phyloP scores from a whole-genome alignment of 2,329 filamentous ascomycete genomes.

The Cryphonectria carpinicola region DNA sequence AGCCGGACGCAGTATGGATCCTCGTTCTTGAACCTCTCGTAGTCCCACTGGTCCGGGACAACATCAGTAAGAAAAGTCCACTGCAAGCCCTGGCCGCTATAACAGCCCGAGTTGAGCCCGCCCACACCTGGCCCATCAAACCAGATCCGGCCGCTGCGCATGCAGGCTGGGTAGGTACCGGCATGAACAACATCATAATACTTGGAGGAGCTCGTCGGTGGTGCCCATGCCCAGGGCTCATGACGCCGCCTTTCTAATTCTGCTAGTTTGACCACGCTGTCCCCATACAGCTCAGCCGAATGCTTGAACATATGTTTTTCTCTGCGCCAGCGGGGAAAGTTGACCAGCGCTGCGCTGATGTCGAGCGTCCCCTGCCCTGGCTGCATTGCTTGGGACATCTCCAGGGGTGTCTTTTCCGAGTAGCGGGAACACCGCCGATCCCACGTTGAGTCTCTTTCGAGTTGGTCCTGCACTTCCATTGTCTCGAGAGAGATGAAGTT shows the following conservation, averaged over 20 bases:
- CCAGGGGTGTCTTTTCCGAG: background rate
- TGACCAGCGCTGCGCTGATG: constrained; percentile 6
- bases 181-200: background rate
- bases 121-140: constrained; percentile 7
- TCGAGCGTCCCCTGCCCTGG: background rate
- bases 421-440: constrained; percentile 5
- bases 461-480: background rate
- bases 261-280: background rate
- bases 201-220: background rate
- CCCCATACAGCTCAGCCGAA: background rate
- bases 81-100: background rate
- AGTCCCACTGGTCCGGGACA: background rate
- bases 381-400: background rate
- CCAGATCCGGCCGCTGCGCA: constrained; percentile 1
- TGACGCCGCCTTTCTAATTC: background rate
- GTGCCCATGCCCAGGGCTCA: constrained; percentile 7
- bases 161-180: background rate
- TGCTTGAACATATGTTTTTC: background rate
- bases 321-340: background rate
- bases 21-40: constrained; percentile 3
- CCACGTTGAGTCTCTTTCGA: background rate
- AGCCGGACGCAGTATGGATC: constrained; percentile 11
- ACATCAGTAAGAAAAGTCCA: background rate
- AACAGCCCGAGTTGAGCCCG: constrained; percentile 5
- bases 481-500: constrained; percentile 1